A percentile compares a stretch with the other conserved stretches of the same genome.
phyloP scores from a whole-genome alignment of 306 rosid species.

The Gynostemma pentaphyllum region DNA sequence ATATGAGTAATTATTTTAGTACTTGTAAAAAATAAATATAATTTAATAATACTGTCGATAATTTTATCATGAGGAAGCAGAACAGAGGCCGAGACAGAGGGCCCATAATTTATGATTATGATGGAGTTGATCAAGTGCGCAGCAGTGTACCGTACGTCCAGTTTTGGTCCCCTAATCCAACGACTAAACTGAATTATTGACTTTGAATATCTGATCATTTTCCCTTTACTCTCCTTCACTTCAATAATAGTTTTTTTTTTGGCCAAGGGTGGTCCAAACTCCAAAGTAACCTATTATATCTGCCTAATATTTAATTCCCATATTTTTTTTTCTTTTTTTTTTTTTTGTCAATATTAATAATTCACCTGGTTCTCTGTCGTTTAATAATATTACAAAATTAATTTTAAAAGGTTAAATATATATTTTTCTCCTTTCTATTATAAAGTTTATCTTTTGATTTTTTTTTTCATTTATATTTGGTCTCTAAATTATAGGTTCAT shows the following conservation, averaged over 20 bases:
- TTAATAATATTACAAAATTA: background rate
- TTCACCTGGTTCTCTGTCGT: background rate
- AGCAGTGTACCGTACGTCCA: background rate
- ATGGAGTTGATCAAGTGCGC: background rate
- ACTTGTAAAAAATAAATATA: background rate
- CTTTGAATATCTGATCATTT: background rate
- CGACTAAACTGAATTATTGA: background rate
- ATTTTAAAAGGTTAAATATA: too few relatives aligned
- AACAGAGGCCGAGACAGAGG: background rate
- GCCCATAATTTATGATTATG: background rate
- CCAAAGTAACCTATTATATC: background rate
- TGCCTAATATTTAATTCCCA: background rate
- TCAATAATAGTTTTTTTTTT: background rate
- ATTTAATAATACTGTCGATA: background rate
- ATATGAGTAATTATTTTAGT: too few relatives aligned
- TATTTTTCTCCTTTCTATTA: too few relatives aligned
- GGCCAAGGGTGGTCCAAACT: background rate
- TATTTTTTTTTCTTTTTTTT: background rate
- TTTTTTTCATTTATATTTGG: too few relatives aligned
- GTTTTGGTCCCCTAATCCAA: conserved; percentile 9
- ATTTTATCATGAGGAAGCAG: too few relatives aligned
- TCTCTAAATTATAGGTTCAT: too few relatives aligned
- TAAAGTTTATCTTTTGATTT: too few relatives aligned
- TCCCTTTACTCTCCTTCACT: too few relatives aligned
- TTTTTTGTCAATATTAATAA: background rate